Percentiles rank a stretch among this genome's conserved stretches.
phyloP scores from a whole-genome alignment of 768 basidiomycete species.

The Boletus fagicola region DNA sequence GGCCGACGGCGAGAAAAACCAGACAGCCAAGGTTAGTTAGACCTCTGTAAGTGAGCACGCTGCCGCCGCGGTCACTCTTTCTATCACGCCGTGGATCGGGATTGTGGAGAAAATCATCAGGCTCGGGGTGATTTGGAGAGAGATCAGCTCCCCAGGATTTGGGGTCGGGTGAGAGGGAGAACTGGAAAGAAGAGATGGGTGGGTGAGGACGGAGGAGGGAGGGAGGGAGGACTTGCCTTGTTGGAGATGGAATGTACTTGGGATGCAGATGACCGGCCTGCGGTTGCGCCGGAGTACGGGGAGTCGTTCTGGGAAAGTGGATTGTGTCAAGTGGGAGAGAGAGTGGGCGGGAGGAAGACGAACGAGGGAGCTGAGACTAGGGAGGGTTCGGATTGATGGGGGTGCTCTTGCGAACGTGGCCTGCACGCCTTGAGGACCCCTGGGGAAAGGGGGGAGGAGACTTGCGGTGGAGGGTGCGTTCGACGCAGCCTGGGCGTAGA shows the following conservation, averaged over 20 bases:
- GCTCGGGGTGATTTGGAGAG: constrained; percentile 53
- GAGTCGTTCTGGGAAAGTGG: constrained; percentile 37
- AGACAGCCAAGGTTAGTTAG: constrained; percentile 72
- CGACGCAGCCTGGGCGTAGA: constrained; percentile 39
- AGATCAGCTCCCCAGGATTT: constrained; percentile 69
- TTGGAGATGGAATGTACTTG: constrained; percentile 52
- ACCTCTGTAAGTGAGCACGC: constrained; percentile 67
- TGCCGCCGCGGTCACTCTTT: constrained; percentile 51
- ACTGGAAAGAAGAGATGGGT: constrained; percentile 39
- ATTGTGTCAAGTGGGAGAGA: background rate
- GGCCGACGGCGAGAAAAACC: constrained; percentile 48
- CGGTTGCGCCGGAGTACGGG: constrained; percentile 37
- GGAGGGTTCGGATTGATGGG: constrained; percentile 33
- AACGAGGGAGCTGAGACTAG: constrained; percentile 46
- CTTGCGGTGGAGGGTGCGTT: constrained; percentile 51
- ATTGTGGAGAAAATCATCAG: constrained; percentile 73
- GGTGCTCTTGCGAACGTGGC: constrained; percentile 45
- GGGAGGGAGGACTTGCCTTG: constrained; percentile 43
- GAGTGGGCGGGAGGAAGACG: constrained; percentile 6
- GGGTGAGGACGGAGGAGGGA: background rate
- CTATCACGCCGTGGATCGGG: constrained; percentile 65
- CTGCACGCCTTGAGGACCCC: constrained; percentile 35
- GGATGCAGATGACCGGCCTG: constrained; percentile 28
- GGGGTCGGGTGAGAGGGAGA: constrained; percentile 72
- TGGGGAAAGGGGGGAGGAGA: constrained; percentile 43